phyloP scores from a whole-genome alignment of 257 asterid genomes.

The Nicotiana noctiflora region DNA sequence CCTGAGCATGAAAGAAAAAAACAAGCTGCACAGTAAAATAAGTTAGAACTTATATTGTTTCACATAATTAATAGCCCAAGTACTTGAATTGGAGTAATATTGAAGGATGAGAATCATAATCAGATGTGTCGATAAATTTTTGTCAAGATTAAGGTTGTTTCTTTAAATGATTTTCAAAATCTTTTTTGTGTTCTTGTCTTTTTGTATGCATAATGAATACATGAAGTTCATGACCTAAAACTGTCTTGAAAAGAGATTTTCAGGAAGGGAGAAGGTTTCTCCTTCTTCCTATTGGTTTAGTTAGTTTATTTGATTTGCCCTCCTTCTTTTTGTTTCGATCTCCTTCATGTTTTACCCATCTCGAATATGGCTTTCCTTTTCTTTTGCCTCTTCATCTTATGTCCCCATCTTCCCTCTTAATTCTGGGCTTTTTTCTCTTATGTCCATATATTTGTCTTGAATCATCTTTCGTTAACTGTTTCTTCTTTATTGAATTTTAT shows the following conservation, averaged over 20 bases:
- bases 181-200: background rate
- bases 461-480: background rate
- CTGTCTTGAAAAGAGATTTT: background rate
- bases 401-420: background rate
- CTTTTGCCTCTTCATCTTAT: background rate
- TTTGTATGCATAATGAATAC: background rate
- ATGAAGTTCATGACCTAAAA: background rate
- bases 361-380: background rate
- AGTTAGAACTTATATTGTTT: background rate
- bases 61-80: background rate
- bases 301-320: background rate
- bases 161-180: background rate
- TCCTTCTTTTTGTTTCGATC: background rate
- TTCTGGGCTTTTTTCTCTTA: background rate
- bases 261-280: background rate
- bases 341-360: background rate
- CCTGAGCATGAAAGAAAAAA: background rate
- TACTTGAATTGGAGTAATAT: background rate
- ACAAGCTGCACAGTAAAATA: background rate
- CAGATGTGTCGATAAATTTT: background rate
- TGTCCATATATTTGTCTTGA: background rate
- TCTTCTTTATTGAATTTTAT: background rate
- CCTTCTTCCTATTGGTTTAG: background rate
- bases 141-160: background rate
- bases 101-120: background rate